A percentile compares a stretch with the other conserved stretches of the same genome.
Evolutionary conservation across 768 basidiomycete species (phyloP).

Genomic region (Mycena haematopus): DNA sequence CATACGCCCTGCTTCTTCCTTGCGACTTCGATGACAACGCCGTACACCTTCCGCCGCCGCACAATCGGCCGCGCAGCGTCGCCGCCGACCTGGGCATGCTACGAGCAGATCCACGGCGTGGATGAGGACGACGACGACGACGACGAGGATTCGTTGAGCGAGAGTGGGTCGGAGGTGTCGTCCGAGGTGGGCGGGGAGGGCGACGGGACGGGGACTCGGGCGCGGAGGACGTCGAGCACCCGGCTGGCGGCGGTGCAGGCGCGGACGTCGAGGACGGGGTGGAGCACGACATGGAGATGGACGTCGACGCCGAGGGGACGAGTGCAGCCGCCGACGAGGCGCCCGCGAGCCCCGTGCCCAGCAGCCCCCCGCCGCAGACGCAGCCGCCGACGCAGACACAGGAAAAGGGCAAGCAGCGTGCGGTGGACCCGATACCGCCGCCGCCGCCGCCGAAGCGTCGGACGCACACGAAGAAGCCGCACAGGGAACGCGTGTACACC

Average conservation of each 20-base stretch:
- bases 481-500: slow-evolving; percentile 52
- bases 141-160: slow-evolving; percentile 49
- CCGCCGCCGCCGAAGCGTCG: slow-evolving; percentile 55
- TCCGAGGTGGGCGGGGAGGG: slow-evolving; percentile 40
- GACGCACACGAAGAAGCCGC: slow-evolving; percentile 58
- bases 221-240: background rate
- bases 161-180: slow-evolving; percentile 32
- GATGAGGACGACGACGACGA: slow-evolving; percentile 68
- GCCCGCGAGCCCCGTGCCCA: slow-evolving; percentile 32
- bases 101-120: slow-evolving; percentile 84
- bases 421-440: slow-evolving; percentile 65
- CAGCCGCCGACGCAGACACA: slow-evolving; percentile 2
- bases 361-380: background rate
- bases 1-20: no score
- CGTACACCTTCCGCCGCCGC: slow-evolving; percentile 69
- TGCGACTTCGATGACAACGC: no score
- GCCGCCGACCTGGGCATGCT: slow-evolving; percentile 89
- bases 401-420: slow-evolving; percentile 81
- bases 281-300: slow-evolving; percentile 64
- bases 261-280: slow-evolving; percentile 38
- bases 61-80: slow-evolving; percentile 81
- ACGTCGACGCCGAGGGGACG: slow-evolving; percentile 44
- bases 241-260: slow-evolving; percentile 36
- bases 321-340: slow-evolving; percentile 35
- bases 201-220: slow-evolving; percentile 61